Evolutionary conservation across 1,284 basidiomycete species (phyloP).

Genomic region (Heterobasidion annosum): DNA sequence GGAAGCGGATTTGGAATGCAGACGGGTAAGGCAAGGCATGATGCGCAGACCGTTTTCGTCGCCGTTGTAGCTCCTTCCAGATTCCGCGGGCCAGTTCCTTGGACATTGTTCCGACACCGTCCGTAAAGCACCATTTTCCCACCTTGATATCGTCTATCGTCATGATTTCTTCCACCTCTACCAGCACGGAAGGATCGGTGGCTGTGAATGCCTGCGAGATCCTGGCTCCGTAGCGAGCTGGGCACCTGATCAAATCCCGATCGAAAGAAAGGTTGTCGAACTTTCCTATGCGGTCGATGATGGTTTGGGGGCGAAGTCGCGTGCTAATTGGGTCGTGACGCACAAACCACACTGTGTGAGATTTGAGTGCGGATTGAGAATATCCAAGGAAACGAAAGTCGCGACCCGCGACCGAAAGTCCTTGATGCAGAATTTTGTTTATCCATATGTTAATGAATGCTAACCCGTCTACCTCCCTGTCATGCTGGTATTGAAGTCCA

Average conservation of each 20-base stretch:
- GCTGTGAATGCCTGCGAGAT: slow-evolving; percentile 69
- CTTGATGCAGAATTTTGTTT: slow-evolving; percentile 30
- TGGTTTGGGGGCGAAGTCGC: slow-evolving; percentile 30
- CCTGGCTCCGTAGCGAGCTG: slow-evolving; percentile 63
- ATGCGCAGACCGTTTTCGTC: slow-evolving; percentile 25
- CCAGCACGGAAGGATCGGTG: slow-evolving; percentile 48
- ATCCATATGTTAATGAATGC: slow-evolving; percentile 36
- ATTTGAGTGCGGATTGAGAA: slow-evolving; percentile 44
- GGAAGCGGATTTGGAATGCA: slow-evolving; percentile 51
- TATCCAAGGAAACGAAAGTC: slow-evolving; percentile 48
- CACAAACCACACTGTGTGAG: slow-evolving; percentile 52
- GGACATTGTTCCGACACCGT: slow-evolving; percentile 65
- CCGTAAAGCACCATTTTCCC: slow-evolving; percentile 43
- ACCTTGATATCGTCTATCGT: not conserved
- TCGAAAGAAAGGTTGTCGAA: slow-evolving; percentile 40
- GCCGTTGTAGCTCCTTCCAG: slow-evolving; percentile 31
- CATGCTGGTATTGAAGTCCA: slow-evolving; percentile 35
- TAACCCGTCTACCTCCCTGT: slow-evolving; percentile 40
- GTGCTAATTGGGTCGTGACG: slow-evolving; percentile 24
- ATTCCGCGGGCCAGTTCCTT: slow-evolving; percentile 44
- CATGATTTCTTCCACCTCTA: slow-evolving; percentile 45
- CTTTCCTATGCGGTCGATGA: slow-evolving; percentile 44
- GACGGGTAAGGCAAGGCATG: slow-evolving; percentile 27
- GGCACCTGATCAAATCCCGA: slow-evolving; percentile 39
- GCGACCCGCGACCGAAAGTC: slow-evolving; percentile 40